Evolutionary conservation across 139 green algal genomes (phyloP).

Genomic region (Coccomyxa sp.): DNA sequence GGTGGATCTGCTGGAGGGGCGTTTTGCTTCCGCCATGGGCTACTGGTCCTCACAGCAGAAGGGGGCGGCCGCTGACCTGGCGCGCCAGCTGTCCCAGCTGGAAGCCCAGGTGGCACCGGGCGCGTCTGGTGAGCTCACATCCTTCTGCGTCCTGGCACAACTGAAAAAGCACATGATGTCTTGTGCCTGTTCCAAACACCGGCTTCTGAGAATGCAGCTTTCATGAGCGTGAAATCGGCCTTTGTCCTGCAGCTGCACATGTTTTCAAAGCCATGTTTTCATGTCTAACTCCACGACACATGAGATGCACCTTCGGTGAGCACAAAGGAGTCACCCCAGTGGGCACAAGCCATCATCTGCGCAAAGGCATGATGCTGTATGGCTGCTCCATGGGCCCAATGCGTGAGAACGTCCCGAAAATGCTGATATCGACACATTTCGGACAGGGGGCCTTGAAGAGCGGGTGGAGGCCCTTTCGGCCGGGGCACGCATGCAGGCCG

Average conservation of each 20-base stretch:
- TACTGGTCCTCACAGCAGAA: not conserved
- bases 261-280: not conserved
- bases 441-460: slow-evolving; percentile 13
- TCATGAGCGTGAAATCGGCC: not conserved
- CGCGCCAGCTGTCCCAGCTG: slow-evolving; percentile 14
- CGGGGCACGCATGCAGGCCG: slow-evolving; percentile 23
- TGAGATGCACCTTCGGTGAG: not conserved
- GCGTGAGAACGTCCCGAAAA: too few species aligned
- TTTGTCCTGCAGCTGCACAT: not conserved
- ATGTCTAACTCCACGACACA: not conserved
- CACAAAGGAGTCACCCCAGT: not conserved
- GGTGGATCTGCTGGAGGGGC: slow-evolving; percentile 40
- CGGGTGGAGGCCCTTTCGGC: slow-evolving; percentile 24
- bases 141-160: not conserved
- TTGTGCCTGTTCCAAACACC: too few species aligned
- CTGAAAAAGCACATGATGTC: not conserved
- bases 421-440: too few species aligned
- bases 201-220: not conserved
- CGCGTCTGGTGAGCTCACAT: slow-evolving; percentile 3
- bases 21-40: slow-evolving; percentile 35
- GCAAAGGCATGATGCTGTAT: not conserved
- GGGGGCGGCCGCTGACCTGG: slow-evolving; percentile 15
- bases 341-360: not conserved
- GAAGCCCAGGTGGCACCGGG: slow-evolving; percentile 23
- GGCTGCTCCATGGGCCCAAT: not conserved